Percentiles rank a stretch among this genome's conserved stretches.
phyloP scores from a whole-genome alignment of 176 grass and related monocot genomes.

The Puccinellia tenuiflora region DNA sequence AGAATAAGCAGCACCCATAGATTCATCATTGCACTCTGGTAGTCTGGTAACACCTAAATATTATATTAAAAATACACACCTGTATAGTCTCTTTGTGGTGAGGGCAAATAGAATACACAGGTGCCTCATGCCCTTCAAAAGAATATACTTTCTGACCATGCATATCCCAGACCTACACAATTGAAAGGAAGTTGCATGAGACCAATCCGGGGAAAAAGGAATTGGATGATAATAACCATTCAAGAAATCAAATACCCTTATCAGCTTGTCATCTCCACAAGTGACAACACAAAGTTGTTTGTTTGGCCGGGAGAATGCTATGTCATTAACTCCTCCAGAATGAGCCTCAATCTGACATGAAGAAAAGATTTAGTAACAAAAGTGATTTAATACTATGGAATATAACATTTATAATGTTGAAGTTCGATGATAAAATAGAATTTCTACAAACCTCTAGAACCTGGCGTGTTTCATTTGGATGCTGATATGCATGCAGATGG shows the following conservation, averaged over 20 bases:
- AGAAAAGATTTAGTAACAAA: conserved; percentile 12
- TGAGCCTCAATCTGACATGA: conserved; percentile 88
- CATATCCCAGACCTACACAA: conserved; percentile 88
- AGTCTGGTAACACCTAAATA: conserved; percentile 5
- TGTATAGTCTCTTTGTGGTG: conserved; percentile 96
- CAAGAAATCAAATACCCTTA: conserved; percentile 56
- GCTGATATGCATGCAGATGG: conserved; percentile 78
- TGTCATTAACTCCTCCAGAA: conserved; percentile 87
- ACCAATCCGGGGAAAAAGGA: neutral
- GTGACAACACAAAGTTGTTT: conserved; percentile 83
- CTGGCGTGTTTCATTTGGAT: conserved; percentile 69
- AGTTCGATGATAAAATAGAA: neutral
- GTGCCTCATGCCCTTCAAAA: conserved; percentile 95
- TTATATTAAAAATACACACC: conserved; percentile 35
- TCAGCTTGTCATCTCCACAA: conserved; percentile 97
- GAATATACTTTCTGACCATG: conserved; percentile 57
- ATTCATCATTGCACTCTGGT: neutral
- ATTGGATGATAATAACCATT: conserved; percentile 14
- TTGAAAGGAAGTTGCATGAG: conserved; percentile 30
- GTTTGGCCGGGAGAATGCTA: conserved; percentile 87
- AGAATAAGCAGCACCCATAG: conserved; percentile 18
- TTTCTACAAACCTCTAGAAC: conserved; percentile 59
- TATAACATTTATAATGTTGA: conserved; percentile 21
- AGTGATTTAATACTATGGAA: neutral
- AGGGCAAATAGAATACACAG: conserved; percentile 88